These are phyloP conservation scores for Colletotrichum costaricense DNA, from an alignment of 2,329 filamentous ascomycete genomes.

Conservation along the genomic window DNA sequence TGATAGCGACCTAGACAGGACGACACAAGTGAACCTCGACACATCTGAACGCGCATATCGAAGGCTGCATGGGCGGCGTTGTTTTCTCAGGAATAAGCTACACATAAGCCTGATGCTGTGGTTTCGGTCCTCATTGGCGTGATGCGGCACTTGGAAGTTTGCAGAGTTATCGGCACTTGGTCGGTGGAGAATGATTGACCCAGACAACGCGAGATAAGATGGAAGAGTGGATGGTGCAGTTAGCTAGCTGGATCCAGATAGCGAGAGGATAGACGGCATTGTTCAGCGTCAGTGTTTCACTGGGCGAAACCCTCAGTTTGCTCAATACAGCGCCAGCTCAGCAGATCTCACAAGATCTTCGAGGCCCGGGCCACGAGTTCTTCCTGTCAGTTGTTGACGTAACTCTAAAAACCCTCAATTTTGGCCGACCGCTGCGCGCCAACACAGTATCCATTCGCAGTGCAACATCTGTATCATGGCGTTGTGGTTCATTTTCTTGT, in stretches of 20 bases:
- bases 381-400: slow-evolving; percentile 8
- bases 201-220: background rate
- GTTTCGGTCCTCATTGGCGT: too few species aligned
- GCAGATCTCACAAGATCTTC: background rate
- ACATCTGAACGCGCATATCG: too few species aligned
- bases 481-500: background rate
- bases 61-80: too few species aligned
- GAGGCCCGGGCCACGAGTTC: slow-evolving; percentile 20
- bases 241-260: too few species aligned
- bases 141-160: background rate
- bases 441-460: background rate
- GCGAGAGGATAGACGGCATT: background rate
- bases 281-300: background rate
- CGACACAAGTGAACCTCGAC: too few species aligned
- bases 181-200: background rate
- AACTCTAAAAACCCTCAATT: slow-evolving; percentile 12
- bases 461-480: background rate
- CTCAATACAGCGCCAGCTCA: background rate
- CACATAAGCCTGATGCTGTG: too few species aligned
- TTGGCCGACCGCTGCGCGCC: background rate
- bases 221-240: background rate
- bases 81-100: too few species aligned
- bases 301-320: background rate
- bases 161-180: slow-evolving; percentile 17
- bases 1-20: background rate